phyloP scores from a whole-genome alignment of 2,329 filamentous ascomycete genomes.

The Aspergillus fischeri region DNA sequence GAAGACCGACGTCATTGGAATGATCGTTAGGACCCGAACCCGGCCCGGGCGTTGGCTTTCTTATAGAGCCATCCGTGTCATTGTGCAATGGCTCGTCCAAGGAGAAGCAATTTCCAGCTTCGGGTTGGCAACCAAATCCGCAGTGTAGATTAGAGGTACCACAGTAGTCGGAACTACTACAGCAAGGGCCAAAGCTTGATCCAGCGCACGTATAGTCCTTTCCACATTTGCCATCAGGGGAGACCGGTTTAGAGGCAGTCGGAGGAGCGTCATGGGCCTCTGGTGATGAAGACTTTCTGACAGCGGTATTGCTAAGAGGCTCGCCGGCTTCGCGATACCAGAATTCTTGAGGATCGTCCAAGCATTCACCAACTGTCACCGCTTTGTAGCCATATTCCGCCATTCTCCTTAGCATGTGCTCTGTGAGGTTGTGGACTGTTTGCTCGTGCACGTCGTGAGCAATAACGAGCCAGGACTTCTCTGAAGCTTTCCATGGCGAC shows the following conservation, averaged over 20 bases:
- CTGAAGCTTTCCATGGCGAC: constrained; percentile 18
- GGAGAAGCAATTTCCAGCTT: constrained; percentile 26
- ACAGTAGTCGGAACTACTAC: constrained; percentile 25
- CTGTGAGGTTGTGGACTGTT: constrained; percentile 40
- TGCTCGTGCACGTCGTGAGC: constrained; percentile 42
- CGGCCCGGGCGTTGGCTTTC: constrained; percentile 4
- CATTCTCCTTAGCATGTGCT: constrained; percentile 35
- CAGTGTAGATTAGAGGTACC: constrained; percentile 30
- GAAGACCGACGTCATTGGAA: background rate
- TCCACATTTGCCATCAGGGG: constrained; percentile 34
- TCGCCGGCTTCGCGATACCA: constrained; percentile 41
- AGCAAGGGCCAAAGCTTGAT: constrained; percentile 33
- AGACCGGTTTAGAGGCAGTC: constrained; percentile 16
- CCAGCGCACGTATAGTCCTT: constrained; percentile 31
- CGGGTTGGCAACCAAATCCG: constrained; percentile 27
- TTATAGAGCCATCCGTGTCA: background rate
- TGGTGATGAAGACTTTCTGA: constrained; percentile 4
- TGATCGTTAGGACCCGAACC: background rate
- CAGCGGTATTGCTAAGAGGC: constrained; percentile 11
- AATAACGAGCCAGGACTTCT: constrained; percentile 39
- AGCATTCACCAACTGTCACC: constrained; percentile 43
- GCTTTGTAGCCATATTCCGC: constrained; percentile 30
- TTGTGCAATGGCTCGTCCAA: background rate
- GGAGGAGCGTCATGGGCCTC: constrained; percentile 1
- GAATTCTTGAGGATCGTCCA: constrained; percentile 34